These are phyloP conservation scores for Eucalyptus curtisii DNA, from an alignment of 345 rosid species.

Conservation along the genomic window DNA sequence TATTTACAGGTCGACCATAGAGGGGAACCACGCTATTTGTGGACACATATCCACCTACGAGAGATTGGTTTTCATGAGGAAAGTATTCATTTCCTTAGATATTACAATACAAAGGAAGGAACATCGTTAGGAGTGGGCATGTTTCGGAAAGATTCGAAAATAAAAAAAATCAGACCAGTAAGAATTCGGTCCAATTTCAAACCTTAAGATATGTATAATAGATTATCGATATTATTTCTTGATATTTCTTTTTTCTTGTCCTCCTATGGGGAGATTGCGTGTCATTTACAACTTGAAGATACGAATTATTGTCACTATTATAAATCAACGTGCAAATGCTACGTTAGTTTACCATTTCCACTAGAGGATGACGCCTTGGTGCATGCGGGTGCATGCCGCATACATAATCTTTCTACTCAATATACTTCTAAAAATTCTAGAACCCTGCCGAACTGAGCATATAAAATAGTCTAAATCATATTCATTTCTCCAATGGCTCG, in stretches of 20 bases:
- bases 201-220: no score
- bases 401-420: background rate
- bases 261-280: accelerated
- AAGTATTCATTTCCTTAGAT: background rate
- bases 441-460: background rate
- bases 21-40: background rate
- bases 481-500: background rate
- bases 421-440: background rate
- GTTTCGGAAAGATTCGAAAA: accelerated
- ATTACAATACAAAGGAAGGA: background rate
- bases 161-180: no score
- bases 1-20: background rate
- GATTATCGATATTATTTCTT: no score
- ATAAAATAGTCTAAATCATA: background rate
- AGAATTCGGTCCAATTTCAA: no score
- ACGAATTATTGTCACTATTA: accelerated
- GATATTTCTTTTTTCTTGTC: accelerated
- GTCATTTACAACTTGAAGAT: background rate
- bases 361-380: background rate
- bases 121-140: background rate
- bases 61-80: background rate
- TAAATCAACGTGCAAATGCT: background rate
- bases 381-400: background rate
- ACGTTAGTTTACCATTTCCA: background rate
- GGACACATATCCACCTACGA: background rate